A percentile compares a stretch with the other conserved stretches of the same genome.
Evolutionary conservation across 148 eudicot genomes (phyloP).

Genomic region (Arctostaphylos glauca): DNA sequence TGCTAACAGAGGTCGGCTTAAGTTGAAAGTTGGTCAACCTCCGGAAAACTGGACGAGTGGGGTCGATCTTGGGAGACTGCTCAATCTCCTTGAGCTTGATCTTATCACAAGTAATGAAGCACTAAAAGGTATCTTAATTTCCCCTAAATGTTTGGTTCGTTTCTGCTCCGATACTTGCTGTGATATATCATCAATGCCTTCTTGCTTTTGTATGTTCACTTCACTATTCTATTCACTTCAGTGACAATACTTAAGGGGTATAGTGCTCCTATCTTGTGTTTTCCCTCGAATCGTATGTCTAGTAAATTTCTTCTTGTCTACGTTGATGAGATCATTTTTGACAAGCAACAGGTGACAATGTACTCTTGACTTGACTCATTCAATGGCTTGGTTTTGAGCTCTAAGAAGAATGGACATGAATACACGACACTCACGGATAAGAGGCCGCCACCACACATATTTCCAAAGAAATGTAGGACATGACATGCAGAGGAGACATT

Average conservation of each 20-base stretch:
- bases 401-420: not conserved
- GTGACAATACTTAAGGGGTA: not conserved
- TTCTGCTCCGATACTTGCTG: slow-evolving; percentile 6
- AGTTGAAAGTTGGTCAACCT: slow-evolving; percentile 85
- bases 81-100: slow-evolving; percentile 93
- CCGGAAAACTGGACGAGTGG: slow-evolving; percentile 99
- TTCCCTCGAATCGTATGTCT: not conserved
- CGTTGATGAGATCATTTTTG: not conserved
- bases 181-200: not conserved
- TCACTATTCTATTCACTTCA: not conserved
- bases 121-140: slow-evolving; percentile 56
- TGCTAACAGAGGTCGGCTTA: slow-evolving; percentile 94
- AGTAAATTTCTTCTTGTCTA: not conserved
- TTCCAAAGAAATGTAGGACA: not conserved
- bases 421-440: not conserved
- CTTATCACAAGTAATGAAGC: slow-evolving; percentile 68
- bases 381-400: not conserved
- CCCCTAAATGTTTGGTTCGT: not conserved
- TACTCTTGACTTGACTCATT: not conserved
- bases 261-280: not conserved
- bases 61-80: slow-evolving; percentile 92
- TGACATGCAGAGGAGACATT: not conserved
- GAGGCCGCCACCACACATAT: not conserved
- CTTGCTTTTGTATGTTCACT: not conserved
- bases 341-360: not conserved